Evolutionary conservation across 768 basidiomycete genomes (phyloP), one percentile per base, ranked within the genome.

Genomic region (Tephrocybe rancida): DNA sequence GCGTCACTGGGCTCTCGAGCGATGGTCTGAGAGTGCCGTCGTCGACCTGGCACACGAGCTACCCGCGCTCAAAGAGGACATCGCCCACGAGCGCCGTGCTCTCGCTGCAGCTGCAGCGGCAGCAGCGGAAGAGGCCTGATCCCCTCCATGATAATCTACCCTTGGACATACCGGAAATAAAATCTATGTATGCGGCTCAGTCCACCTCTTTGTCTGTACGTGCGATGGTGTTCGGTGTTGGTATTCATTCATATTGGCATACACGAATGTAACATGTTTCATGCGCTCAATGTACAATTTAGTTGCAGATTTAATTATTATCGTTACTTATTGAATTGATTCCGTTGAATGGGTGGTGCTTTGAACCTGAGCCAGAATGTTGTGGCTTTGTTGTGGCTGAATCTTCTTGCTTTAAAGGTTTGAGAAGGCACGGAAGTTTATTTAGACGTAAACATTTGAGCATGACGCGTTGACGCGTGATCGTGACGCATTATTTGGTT

Each of bases 1-100:
- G 55, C 82, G 85, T 19, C 77, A 85, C 46, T 97, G 95, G 95
- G 87, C 87, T 0, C 69, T 85, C 26, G 81, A 84, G 27, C 78
- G 84, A 24, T 94, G 88, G 89, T 66, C 73, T 5, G 85, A 87
- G 64, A 77, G 77, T 54, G 66, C 71, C 0, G 68, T 73, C 34
- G 84, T 90, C n/a, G 73, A 80, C 32, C 70, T 92, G 41, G 64
- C 63, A 13, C 73, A 72, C 2, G 85, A 88, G 50, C 71, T 91
- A 6, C 73, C 79, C 1, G 64, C 64, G 26, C 68, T 88, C 41
- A 86, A 85, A 65, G 77, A 70, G 11, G 73, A 79, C 50, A 78
- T 79, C 49, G 70, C 73, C 9, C 67, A 66, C 6, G 69, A 67
- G 41, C 60, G 70, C 58, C 56, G 61, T 46, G 42, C 34, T 16